phyloP scores from a whole-genome alignment of 805 yeast species.

The Yamadazyma kitorensis region DNA sequence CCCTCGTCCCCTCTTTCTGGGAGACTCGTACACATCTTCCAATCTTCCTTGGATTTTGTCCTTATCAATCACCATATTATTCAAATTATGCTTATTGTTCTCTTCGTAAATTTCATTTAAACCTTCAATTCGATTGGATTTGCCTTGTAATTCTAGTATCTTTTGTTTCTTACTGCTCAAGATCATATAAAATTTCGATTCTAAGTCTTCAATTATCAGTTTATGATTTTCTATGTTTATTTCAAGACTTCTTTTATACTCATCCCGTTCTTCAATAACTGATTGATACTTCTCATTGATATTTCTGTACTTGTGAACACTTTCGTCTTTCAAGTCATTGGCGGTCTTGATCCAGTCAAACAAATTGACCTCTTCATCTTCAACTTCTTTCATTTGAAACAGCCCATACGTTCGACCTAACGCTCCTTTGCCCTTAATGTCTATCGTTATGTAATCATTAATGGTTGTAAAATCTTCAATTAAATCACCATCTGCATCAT shows the following conservation, averaged over 20 bases:
- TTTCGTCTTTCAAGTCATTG: conserved; percentile 5
- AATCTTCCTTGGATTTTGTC: conserved; percentile 18
- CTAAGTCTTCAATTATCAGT: conserved; percentile 21
- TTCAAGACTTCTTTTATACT: conserved; percentile 4
- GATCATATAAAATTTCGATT: conserved; percentile 23
- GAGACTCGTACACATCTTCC: conserved; percentile 12
- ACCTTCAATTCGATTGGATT: conserved; percentile 9
- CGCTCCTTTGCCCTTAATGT: conserved; percentile 20
- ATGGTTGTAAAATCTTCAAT: conserved; percentile 21
- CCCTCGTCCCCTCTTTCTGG: conserved; percentile 9
- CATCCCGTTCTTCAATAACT: conserved; percentile 8
- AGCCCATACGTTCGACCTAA: conserved; percentile 27
- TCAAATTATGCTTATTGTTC: conserved; percentile 15
- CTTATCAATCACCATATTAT: conserved; percentile 13
- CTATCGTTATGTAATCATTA: conserved; percentile 17
- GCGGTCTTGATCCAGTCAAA: conserved; percentile 8
- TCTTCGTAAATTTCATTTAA: conserved; percentile 17
- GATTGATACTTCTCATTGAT: conserved; percentile 2
- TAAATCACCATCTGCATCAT: conserved; percentile 20
- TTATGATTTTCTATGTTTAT: conserved; percentile 3
- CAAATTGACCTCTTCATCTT: conserved; percentile 13
- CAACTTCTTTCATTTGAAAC: conserved; percentile 17
- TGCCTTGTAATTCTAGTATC: conserved; percentile 23
- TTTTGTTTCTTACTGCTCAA: conserved; percentile 29
- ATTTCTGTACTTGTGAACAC: not conserved